These are phyloP conservation scores for Parafenestella ontariensis DNA, from an alignment of 2,329 filamentous ascomycete genomes.

Conservation along the genomic window DNA sequence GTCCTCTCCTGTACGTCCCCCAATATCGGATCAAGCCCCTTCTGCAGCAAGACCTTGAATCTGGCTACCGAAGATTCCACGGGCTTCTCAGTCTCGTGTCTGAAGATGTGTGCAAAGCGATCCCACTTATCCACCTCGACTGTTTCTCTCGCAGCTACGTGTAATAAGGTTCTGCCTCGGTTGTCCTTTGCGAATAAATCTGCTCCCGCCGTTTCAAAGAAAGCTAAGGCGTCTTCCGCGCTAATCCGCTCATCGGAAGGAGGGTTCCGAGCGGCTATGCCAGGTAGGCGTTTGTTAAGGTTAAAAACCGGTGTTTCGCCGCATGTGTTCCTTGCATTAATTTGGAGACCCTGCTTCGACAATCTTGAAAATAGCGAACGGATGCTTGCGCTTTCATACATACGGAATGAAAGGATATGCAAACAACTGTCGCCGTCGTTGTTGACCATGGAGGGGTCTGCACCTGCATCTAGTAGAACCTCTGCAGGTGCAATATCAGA, in stretches of 20 bases:
- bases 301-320: conserved; percentile 26
- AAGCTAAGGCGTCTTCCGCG: not conserved
- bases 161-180: not conserved
- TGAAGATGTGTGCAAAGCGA: not conserved
- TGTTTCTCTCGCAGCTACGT: conserved; percentile 9
- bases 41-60: conserved; percentile 18
- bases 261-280: not conserved
- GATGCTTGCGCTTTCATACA: not conserved
- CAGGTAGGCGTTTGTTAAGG: not conserved
- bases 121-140: not conserved
- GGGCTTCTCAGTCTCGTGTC: not conserved
- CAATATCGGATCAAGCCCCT: conserved; percentile 15
- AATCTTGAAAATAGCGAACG: conserved; percentile 8
- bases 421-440: conserved; percentile 14
- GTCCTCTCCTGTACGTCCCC: conserved; percentile 19
- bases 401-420: conserved; percentile 11
- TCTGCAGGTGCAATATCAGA: not conserved
- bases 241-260: not conserved
- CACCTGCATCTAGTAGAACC: conserved; percentile 11
- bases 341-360: conserved; percentile 8
- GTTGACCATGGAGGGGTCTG: conserved; percentile 6
- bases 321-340: conserved; percentile 17
- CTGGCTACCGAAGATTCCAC: not conserved
- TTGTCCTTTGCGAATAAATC: not conserved
- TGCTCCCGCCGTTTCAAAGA: not conserved